Percentiles rank a stretch among this genome's conserved stretches.
These are phyloP conservation scores for Hericium coralloides DNA, from an alignment of 768 basidiomycete genomes.

Conservation along the genomic window DNA sequence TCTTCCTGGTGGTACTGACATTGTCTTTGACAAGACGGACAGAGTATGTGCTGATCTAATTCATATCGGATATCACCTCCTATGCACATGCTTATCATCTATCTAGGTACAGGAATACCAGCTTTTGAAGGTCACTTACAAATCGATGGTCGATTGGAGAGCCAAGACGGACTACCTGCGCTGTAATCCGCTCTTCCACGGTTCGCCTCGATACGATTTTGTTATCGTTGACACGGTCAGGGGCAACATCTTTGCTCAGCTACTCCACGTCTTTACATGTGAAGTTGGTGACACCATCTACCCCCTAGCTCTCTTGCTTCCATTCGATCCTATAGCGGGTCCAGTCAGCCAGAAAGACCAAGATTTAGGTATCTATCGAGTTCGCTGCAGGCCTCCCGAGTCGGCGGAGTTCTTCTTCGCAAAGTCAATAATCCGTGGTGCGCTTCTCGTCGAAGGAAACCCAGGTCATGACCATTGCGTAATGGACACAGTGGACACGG, in stretches of 20 bases:
- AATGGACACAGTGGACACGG: constrained; percentile 19
- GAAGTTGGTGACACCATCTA: constrained; percentile 6
- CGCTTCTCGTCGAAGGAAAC: constrained; percentile 15
- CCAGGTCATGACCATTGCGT: constrained; percentile 17
- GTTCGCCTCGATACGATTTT: constrained; percentile 12
- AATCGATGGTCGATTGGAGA: constrained; percentile 15
- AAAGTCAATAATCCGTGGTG: constrained; percentile 23
- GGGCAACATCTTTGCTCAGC: constrained; percentile 13
- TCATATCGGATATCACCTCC: not conserved
- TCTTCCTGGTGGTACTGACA: not conserved
- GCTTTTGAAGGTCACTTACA: constrained; percentile 11
- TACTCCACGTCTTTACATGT: constrained; percentile 19
- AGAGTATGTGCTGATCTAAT: not conserved
- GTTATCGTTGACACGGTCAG: constrained; percentile 18
- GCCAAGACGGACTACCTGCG: constrained; percentile 7
- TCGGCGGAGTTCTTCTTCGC: constrained; percentile 17
- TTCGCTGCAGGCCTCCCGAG: constrained; percentile 6
- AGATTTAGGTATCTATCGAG: constrained; percentile 18
- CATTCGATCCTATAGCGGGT: constrained; percentile 8
- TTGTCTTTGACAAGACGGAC: not conserved
- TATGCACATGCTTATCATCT: not conserved
- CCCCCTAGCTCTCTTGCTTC: constrained; percentile 17
- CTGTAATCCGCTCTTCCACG: constrained; percentile 14
- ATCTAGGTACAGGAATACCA: constrained; percentile 12
- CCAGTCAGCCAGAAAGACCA: constrained; percentile 1